A percentile compares a stretch with the other conserved stretches of the same genome.
Conservation (phyloP, 768 basidiomycete genomes). For the Hydnomerulius pinastri region DNA sequence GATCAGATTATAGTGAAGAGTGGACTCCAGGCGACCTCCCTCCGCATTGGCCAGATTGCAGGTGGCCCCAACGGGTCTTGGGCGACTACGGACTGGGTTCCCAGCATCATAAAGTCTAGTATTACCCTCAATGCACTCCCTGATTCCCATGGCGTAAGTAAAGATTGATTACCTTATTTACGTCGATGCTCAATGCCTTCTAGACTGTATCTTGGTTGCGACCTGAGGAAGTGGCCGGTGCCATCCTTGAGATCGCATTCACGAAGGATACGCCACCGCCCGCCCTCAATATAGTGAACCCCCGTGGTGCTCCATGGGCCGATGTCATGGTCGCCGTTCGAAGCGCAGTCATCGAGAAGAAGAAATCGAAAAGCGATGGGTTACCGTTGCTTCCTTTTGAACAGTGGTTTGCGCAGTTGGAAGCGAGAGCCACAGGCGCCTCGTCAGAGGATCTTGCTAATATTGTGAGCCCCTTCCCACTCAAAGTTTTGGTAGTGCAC, state of each 20-base stretch:
- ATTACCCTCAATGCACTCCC: slow-evolving; percentile 25
- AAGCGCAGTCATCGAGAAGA: neutral
- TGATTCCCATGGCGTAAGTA: slow-evolving; percentile 24
- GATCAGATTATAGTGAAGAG: slow-evolving; percentile 28
- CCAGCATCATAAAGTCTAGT: slow-evolving; percentile 33
- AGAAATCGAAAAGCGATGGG: slow-evolving; percentile 3
- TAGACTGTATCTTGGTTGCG: slow-evolving; percentile 25
- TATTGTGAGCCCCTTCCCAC: slow-evolving; percentile 25
- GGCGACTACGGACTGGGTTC: slow-evolving; percentile 36
- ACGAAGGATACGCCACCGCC: slow-evolving; percentile 1
- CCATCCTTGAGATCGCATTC: slow-evolving; percentile 24
- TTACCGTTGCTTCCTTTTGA: slow-evolving; percentile 28
- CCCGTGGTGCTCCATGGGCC: no score
- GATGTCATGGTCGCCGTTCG: slow-evolving; percentile 19
- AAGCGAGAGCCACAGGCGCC: slow-evolving; percentile 2
- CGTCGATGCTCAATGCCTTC: neutral
- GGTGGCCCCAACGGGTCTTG: slow-evolving; percentile 31
- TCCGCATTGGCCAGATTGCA: slow-evolving; percentile 34
- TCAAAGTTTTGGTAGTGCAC: neutral
- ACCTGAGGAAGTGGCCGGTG: slow-evolving; percentile 13
- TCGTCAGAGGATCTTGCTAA: slow-evolving; percentile 20
- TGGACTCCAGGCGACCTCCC: slow-evolving; percentile 27
- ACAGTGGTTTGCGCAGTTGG: slow-evolving; percentile 30
- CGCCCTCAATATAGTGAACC: slow-evolving; percentile 27
- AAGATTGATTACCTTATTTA: neutral